Evolutionary conservation across 148 eudicot genomes (phyloP), one percentile per base, ranked within the genome.

Genomic region (Cornus florida): DNA sequence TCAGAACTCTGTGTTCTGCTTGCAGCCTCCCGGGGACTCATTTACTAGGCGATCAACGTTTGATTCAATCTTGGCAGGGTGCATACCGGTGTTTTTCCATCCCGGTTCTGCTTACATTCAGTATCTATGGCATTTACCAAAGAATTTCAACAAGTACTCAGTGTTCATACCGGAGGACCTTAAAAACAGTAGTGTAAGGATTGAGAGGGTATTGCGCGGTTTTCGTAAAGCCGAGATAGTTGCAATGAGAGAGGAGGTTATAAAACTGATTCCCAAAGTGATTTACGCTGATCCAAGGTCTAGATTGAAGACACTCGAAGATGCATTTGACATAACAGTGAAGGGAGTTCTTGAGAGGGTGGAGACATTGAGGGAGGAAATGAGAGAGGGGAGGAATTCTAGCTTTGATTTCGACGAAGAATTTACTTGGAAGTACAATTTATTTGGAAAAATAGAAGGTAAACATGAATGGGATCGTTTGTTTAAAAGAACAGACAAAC

Each of bases 1-100:
- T 75, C 85, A 88, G 69, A 87, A 73, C n/a, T 94, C 93, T 0
- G 72, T 78, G 3, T 94, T 92, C 64, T 92, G 98, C 71, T 76
- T 94, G 77, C 98, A 94, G 70, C 98, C 98, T 12, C 83, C 97
- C 3, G 98, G 98, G 62, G 98, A 94, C 76, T 91, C 97, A 0
- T 89, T 76, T 72, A 94, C 98, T 1, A 78, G 98, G 46, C 73
- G 93, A 72, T 92, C 98, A 4, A 84, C 87, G 2, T 94, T 92
- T 39, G 97, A 92, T 57, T 81, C 98, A 0, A 89, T 94, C 46
- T 17, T 91, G 28, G 90, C 92, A 0, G 98, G 98, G 0, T 94
- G 94, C 62, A 90, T 94, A 48, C 96, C 98, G 0, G 98, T 94
- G 0, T 89, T 94, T 68, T 92, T 90, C 83, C 88, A 78, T 48